Conservation (phyloP, 2,329 filamentous ascomycete species). For the Neonectria punicea region DNA sequence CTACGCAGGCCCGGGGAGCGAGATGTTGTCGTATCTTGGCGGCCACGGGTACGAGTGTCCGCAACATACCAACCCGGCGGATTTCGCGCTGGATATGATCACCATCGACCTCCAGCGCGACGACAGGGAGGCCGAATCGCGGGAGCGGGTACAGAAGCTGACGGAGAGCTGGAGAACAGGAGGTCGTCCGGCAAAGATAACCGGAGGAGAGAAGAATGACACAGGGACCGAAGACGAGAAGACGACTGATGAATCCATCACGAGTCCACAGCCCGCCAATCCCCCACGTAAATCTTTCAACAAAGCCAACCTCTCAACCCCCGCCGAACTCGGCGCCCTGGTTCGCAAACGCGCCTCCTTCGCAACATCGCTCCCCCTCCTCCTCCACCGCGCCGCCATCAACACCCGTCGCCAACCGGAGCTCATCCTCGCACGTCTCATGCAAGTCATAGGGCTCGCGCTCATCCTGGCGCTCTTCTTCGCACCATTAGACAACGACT, state of each 20-base stretch:
- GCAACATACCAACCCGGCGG: conserved; percentile 77
- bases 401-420: conserved; percentile 75
- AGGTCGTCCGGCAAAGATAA: conserved; percentile 17
- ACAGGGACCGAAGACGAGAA: not conserved
- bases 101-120: conserved; percentile 78
- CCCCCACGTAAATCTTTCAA: conserved; percentile 54
- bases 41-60: conserved; percentile 72
- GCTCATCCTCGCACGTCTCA: conserved; percentile 71
- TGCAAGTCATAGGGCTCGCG: conserved; percentile 73
- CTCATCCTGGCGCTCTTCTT: conserved; percentile 76
- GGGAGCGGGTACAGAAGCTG: conserved; percentile 69
- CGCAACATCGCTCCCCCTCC: conserved; percentile 70
- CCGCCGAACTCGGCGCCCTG: conserved; percentile 77
- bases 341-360: conserved; percentile 72
- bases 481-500: conserved; percentile 75
- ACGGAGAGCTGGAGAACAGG: conserved; percentile 66
- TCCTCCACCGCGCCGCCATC: conserved; percentile 73
- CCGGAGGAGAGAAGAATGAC: conserved; percentile 38
- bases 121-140: conserved; percentile 68
- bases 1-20: conserved; percentile 70
- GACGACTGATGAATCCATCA: not conserved
- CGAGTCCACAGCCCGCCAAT: conserved; percentile 6
- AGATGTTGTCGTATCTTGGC: conserved; percentile 74
- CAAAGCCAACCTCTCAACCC: conserved; percentile 66
- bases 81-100: conserved; percentile 81